These are phyloP conservation scores for Amauroascus verrucosus DNA, from an alignment of 2,329 filamentous ascomycete species.

Conservation along the genomic window DNA sequence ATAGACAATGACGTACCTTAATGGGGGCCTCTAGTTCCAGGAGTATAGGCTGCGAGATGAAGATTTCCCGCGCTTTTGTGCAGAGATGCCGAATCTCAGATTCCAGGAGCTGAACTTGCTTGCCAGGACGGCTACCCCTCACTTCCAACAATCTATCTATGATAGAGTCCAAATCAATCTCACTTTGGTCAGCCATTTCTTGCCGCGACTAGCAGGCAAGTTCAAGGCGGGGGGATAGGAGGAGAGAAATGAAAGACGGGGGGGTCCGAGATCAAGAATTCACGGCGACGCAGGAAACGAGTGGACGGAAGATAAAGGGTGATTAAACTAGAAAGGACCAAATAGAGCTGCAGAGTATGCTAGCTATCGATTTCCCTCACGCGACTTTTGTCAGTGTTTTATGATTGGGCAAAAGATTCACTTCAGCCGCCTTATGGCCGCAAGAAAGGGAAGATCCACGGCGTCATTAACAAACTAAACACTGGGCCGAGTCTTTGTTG, in stretches of 20 bases:
- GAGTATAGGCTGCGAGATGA: conserved; percentile 97
- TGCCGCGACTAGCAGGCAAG: conserved; percentile 27
- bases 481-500: not conserved
- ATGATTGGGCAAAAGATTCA: not conserved
- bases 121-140: conserved; percentile 91
- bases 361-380: not conserved
- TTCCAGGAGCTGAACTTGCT: conserved; percentile 95
- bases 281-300: conserved; percentile 22
- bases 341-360: not conserved
- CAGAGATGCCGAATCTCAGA: conserved; percentile 94
- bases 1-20: conserved; percentile 57
- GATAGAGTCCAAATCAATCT: conserved; percentile 98
- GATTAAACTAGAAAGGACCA: not conserved
- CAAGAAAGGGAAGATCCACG: not conserved
- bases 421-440: conserved; percentile 6
- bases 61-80: conserved; percentile 97
- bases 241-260: conserved; percentile 20
- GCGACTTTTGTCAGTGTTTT: not conserved
- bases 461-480: conserved; percentile 4
- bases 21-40: conserved; percentile 97
- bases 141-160: conserved; percentile 97
- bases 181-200: conserved; percentile 66
- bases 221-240: conserved; percentile 13
- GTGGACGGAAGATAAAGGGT: conserved; percentile 12
- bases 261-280: conserved; percentile 9